These are phyloP conservation scores for Yamadazyma tumulicola DNA, from an alignment of 805 yeast genomes.

Conservation along the genomic window DNA sequence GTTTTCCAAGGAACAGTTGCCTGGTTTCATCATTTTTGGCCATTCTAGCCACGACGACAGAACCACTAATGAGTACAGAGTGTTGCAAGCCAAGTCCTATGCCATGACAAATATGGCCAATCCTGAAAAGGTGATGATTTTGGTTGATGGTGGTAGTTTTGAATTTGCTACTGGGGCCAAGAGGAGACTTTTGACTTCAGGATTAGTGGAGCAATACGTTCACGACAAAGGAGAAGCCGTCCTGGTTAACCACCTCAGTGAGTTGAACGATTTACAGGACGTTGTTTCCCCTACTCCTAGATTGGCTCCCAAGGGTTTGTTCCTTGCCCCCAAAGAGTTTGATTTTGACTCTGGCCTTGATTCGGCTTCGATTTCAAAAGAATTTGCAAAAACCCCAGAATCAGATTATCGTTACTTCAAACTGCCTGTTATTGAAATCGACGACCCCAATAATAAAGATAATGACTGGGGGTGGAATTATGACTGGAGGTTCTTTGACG, in stretches of 20 bases:
- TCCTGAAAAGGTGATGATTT: slow-evolving; percentile 31
- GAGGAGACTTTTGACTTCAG: slow-evolving; percentile 26
- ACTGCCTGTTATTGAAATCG: slow-evolving; percentile 24
- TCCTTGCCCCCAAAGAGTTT: slow-evolving; percentile 14
- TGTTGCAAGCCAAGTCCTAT: slow-evolving; percentile 35
- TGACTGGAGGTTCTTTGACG: slow-evolving; percentile 60
- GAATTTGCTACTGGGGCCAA: slow-evolving; percentile 23
- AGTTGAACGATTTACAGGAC: slow-evolving; percentile 19
- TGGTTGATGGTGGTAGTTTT: slow-evolving; percentile 26
- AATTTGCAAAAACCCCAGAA: no score
- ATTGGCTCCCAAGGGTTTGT: slow-evolving; percentile 7
- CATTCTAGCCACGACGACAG: slow-evolving; percentile 23
- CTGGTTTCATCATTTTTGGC: slow-evolving; percentile 35
- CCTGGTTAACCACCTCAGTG: slow-evolving; percentile 29
- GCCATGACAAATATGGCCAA: slow-evolving; percentile 30
- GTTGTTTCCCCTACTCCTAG: slow-evolving; percentile 13
- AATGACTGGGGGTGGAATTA: slow-evolving; percentile 51
- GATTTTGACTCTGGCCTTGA: slow-evolving; percentile 22
- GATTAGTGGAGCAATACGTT: slow-evolving; percentile 25
- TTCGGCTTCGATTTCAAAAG: slow-evolving; percentile 12
- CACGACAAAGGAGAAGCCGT: no score
- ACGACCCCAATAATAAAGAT: slow-evolving; percentile 28
- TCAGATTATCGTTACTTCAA: no score
- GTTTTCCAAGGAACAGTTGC: slow-evolving; percentile 28
- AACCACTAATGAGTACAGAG: slow-evolving; percentile 29